A percentile compares a stretch with the other conserved stretches of the same genome.
These are phyloP conservation scores for Nissolia schottii DNA, from an alignment of 306 rosid genomes.

Conservation along the genomic window DNA sequence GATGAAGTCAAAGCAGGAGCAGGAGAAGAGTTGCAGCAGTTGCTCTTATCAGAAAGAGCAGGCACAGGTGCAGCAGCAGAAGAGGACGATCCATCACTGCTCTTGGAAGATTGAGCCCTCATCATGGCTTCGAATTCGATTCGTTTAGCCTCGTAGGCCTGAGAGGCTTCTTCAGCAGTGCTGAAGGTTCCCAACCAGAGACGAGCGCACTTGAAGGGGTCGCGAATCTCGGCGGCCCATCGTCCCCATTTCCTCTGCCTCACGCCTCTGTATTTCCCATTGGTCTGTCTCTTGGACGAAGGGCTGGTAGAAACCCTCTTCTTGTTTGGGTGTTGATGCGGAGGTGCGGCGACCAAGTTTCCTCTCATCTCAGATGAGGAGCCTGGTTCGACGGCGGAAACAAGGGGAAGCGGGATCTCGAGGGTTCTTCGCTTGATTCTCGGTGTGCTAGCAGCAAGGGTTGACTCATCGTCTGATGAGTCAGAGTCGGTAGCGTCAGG, in stretches of 20 bases:
- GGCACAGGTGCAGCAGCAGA: background rate
- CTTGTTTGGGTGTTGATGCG: constrained; percentile 1
- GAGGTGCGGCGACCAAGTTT: too few species aligned
- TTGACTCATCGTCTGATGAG: constrained; percentile 66
- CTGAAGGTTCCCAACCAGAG: constrained; percentile 79
- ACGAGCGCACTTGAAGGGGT: constrained; percentile 49
- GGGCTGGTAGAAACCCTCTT: constrained; percentile 24
- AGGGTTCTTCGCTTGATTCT: constrained; percentile 27
- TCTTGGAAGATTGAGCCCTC: constrained; percentile 14
- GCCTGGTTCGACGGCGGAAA: background rate
- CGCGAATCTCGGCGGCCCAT: constrained; percentile 96
- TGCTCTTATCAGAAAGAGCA: constrained; percentile 11
- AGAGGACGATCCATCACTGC: background rate
- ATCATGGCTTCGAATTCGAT: constrained; percentile 39
- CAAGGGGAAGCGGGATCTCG: constrained; percentile 38
- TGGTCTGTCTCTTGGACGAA: constrained; percentile 6
- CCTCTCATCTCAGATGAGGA: too few species aligned
- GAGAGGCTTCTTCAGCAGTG: constrained; percentile 73
- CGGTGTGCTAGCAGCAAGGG: background rate
- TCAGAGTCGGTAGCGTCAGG: constrained; percentile 82
- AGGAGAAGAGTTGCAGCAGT: background rate
- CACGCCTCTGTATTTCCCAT: constrained; percentile 62
- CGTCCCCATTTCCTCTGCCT: constrained; percentile 80
- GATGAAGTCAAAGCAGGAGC: background rate
- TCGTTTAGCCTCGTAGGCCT: constrained; percentile 57